Evolutionary conservation across 305 asterid species (phyloP), one percentile per base, ranked within the genome.

Genomic region (Petunia hybrid): DNA sequence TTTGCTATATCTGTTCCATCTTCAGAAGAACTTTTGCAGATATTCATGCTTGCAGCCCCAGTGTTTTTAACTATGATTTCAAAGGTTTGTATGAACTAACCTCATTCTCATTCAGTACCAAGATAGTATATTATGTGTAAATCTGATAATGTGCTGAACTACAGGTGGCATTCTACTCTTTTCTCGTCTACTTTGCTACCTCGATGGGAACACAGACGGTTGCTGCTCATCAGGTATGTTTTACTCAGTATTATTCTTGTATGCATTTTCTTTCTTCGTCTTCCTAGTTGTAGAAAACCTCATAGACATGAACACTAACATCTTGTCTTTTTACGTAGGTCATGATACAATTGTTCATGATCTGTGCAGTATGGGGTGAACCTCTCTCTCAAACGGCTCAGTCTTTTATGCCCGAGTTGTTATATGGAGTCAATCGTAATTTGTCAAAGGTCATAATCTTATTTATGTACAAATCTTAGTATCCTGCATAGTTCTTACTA

Each of bases 331-430:
- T 66, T 16, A n/a, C 86, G 45, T 81, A 95, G 98, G 99, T 95
- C 85, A 94, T 94, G 98, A 90, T 95, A 85, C 99, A 95, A 85
- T 79, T 95, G 68, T 91, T 87, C 85, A 83, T 94, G 85, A 87
- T 91, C 87, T 94, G 97, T 86, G 77, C 97, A 9, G 96, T 92
- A 75, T 94, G 89, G 90, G 97, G 98, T 77, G 97, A 95, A 82
- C 98, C 98, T 80, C 97, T 95, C 65, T 92, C 99, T 76, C 98
- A 94, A 87, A 95, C 99, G 12, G 95, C 98, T 56, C 98, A 92
- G 86, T 91, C 98, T 57, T 94, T 91, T 87, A 89, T 92, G 95
- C 98, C 97, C 1, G 95, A 92, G 87, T 81, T 92, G 83, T 82
- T 94, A 67, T 89, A 90, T 85, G 98, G 97, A 87, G 91, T 86